phyloP scores from a whole-genome alignment of 2,329 filamentous ascomycete species.

The Colletotrichum lupini region DNA sequence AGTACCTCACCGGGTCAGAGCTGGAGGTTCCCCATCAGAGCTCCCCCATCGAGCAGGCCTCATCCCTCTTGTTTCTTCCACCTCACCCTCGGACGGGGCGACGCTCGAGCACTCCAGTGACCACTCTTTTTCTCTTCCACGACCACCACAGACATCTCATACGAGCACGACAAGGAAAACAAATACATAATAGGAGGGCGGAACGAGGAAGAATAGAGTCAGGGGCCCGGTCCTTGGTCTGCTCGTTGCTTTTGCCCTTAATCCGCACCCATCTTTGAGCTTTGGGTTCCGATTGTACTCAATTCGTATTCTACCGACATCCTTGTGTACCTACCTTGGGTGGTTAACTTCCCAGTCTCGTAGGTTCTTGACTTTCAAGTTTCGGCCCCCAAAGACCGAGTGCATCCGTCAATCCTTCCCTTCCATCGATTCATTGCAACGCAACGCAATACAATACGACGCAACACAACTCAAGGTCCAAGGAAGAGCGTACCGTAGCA shows the following conservation, averaged over 20 bases:
- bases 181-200: not conserved
- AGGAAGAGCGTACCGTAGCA: not conserved
- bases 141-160: not conserved
- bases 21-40: not conserved
- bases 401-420: not conserved
- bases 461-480: not conserved
- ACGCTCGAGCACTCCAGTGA: not conserved
- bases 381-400: not conserved
- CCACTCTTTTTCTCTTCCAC: not conserved
- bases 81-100: not conserved
- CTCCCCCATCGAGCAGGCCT: not conserved
- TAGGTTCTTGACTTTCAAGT: not conserved
- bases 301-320: too few species aligned
- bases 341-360: too few species aligned
- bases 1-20: not conserved
- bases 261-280: not conserved
- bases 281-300: not conserved
- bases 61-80: not conserved
- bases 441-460: not conserved
- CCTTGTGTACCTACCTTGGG: not conserved
- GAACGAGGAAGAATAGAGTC: not conserved
- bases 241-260: not conserved
- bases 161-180: not conserved
- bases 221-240: not conserved
- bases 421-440: not conserved